Base-by-base conservation (phyloP, 139 green algal genomes). In the Micromonas pusilla region DNA sequence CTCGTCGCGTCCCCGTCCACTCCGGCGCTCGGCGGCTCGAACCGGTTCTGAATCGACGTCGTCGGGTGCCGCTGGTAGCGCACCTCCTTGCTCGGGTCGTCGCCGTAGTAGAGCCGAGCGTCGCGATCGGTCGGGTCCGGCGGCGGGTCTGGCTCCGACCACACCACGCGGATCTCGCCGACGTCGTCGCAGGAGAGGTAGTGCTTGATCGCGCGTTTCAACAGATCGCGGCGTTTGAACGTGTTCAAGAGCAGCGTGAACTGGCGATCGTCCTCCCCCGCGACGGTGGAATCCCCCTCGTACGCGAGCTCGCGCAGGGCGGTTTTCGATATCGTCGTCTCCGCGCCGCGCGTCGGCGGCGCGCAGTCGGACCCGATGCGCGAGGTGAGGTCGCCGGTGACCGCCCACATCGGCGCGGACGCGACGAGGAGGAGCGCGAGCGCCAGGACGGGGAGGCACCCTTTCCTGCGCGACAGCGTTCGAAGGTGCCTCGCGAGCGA, bases 201-300 rank as follows among this genome's bases (percentile, higher is more conserved):
- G 71, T 87, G 82, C 62, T 34, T 45, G 34, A 87, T n/a, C n/a
- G 85, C 66, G n/a, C 72, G 73, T 36, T 77, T 64, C 26, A 86
- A 73, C 76, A 83, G 66, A 60, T 85, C 63, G 9, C 30, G 77
- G 23, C 85, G 73, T 66, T 83, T 77, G 73, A 83, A 89, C 31
- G 85, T 87, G 71, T 89, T 89, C 33, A 89, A 38, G 20, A 89
- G 73, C n/a, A 89, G 54, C 20, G 85, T 89, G 64, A 82, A 78
- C 45, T 16, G 45, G 45, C 45, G 45, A 16, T 57, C 45, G 45
- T 57, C 45, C 45, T n/a, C n/a, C n/a, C n/a, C n/a, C n/a, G n/a
- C n/a, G n/a, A n/a, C n/a, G n/a, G n/a, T n/a, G n/a, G n/a, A n/a
- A n/a, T n/a, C n/a, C n/a, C n/a, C n/a, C n/a, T n/a, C n/a, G n/a